phyloP scores from a whole-genome alignment of 1,139 yeast genomes.

The Taphrina wiesneri region DNA sequence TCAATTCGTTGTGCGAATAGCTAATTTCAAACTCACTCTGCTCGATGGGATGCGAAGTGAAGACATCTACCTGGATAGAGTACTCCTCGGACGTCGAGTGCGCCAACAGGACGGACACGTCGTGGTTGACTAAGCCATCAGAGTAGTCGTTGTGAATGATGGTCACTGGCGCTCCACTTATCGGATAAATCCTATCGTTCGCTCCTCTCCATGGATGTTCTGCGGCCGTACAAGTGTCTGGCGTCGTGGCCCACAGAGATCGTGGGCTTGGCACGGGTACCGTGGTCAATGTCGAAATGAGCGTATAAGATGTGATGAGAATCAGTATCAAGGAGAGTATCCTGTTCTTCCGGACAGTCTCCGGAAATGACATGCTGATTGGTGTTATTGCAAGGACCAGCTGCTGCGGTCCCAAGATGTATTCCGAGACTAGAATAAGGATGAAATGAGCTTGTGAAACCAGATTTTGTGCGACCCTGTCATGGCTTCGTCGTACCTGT shows the following conservation, averaged over 20 bases:
- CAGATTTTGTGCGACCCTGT: not conserved
- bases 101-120: conserved; percentile 18
- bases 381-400: not conserved
- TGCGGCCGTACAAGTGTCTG: conserved; percentile 5
- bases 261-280: not conserved
- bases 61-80: conserved; percentile 12
- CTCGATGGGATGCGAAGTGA: conserved; percentile 17
- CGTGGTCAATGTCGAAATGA: not conserved
- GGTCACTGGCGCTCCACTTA: not conserved
- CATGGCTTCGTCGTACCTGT: not conserved
- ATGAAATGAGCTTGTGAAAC: not conserved
- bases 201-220: conserved; percentile 27
- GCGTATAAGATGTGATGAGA: not conserved
- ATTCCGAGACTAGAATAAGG: not conserved
- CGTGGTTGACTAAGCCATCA: conserved; percentile 11
- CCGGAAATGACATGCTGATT: not conserved
- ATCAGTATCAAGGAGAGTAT: not conserved
- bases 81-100: conserved; percentile 20
- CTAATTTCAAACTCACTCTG: conserved; percentile 9
- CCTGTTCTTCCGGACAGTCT: not conserved
- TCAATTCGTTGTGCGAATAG: not conserved
- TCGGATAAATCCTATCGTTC: conserved; percentile 20
- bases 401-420: too few relatives aligned
- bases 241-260: not conserved
- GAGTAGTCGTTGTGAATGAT: conserved; percentile 26